phyloP scores from a whole-genome alignment of 805 yeast genomes.

The Zygosaccharomyces lentus region DNA sequence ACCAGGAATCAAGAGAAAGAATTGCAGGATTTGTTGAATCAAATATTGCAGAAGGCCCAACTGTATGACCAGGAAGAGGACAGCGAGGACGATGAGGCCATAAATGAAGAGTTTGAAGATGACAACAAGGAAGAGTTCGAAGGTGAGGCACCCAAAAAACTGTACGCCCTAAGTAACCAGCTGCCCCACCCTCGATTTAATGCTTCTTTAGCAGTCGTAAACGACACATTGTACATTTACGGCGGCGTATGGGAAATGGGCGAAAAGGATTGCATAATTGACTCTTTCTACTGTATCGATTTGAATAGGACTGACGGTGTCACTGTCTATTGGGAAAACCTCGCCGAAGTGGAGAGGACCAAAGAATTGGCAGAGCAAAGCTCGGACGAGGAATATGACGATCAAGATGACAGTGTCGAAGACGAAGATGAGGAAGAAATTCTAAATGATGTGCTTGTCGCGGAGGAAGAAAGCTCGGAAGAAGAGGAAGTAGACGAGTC shows the following conservation, averaged over 20 bases:
- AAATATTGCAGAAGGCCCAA: conserved; percentile 69
- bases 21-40: conserved; percentile 74
- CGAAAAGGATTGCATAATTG: conserved; percentile 79
- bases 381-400: conserved; percentile 62
- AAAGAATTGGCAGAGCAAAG: conserved; percentile 47
- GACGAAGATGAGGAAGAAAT: conserved; percentile 63
- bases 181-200: conserved; percentile 90
- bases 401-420: conserved; percentile 66
- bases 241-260: conserved; percentile 91
- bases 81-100: conserved; percentile 33
- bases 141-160: conserved; percentile 38
- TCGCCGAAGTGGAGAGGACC: conserved; percentile 49
- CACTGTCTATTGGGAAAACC: conserved; percentile 85
- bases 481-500: conserved; percentile 44
- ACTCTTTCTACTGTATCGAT: conserved; percentile 82
- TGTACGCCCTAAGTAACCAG: conserved; percentile 53
- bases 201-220: conserved; percentile 77
- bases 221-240: conserved; percentile 74
- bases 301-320: conserved; percentile 84
- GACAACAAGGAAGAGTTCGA: conserved; percentile 38
- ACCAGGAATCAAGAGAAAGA: conserved; percentile 64
- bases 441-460: conserved; percentile 40
- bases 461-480: conserved; percentile 35
- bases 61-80: conserved; percentile 52
- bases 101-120: conserved; percentile 37